Base-by-base conservation (phyloP, 2,329 filamentous ascomycete species). In the Dothideomycetidae sp. region DNA sequence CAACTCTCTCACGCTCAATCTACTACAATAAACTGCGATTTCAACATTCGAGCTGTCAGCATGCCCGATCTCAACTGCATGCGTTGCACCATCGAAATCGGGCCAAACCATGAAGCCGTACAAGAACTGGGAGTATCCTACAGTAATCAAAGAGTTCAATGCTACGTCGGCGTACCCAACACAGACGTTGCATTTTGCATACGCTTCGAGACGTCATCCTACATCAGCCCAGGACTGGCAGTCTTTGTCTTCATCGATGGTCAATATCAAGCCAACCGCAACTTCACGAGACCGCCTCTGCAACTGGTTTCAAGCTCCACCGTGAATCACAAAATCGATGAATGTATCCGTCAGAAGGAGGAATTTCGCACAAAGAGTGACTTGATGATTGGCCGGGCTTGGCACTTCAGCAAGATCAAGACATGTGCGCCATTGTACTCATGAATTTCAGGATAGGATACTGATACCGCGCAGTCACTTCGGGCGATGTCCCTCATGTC, bases 241-340 rank as follows among this genome's bases (percentile, higher is more conserved):
- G 63, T 68, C 50, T 68, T 67, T 42, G 67, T 73, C 16, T 73
- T 63, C 54, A 70, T 72, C 29, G 70, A 73, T 45, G 70, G 70
- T 12, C 52, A 64, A 4, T 72, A 72, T 43, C 69, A 73, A 47
- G 70, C 66, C 52, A 73, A 73, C 42, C 66, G 70, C 40, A 68
- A 69, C 49, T 56, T 62, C 28, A 55, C 59, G 28, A 52, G 61
- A 23, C 45, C 71, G 19, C 51, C 56, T 37, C 42, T 56, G 13
- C 55, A 56, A 10, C 43, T 36, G 5, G 40, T 42, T 3, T 45
- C 38, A 5, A 49, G 51, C 5, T 48, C 51, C 13, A 45, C 46
- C 16, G 48, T 49, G 4, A 50, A 56, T 33, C 55, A 57, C 15
- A 49, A 66, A 30, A 52, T 70, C 13, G 61, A 70, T 38, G 66